phyloP scores from a whole-genome alignment of 768 basidiomycete genomes.

The Strobilomyces confusus region DNA sequence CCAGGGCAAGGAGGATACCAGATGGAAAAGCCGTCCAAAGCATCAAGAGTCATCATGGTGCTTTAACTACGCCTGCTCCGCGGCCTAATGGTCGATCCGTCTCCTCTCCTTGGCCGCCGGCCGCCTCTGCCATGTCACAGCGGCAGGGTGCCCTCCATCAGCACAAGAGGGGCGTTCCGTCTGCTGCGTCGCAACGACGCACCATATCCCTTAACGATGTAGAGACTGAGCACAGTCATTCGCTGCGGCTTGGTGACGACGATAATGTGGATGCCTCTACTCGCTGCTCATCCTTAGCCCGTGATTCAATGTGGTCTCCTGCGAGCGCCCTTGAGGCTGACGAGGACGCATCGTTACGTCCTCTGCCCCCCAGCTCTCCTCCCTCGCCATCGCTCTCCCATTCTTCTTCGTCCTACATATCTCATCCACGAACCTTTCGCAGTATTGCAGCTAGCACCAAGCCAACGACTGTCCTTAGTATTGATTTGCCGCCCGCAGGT shows the following conservation, averaged over 20 bases:
- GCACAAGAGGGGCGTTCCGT: conserved; percentile 19
- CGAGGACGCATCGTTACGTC: conserved; percentile 90
- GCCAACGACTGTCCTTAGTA: conserved; percentile 89
- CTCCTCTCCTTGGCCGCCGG: conserved; percentile 29
- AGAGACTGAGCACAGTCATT: conserved; percentile 40
- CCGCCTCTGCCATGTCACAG: conserved; percentile 17
- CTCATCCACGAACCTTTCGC: conserved; percentile 75
- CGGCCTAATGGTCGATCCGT: conserved; percentile 26
- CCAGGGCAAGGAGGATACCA: conserved; percentile 48
- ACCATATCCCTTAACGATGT: conserved; percentile 65
- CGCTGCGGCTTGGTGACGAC: conserved; percentile 33
- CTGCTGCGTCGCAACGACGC: conserved; percentile 39
- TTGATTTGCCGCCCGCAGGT: conserved; percentile 75
- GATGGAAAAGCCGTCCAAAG: conserved; percentile 25
- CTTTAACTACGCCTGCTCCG: conserved; percentile 9
- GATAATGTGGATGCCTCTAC: conserved; percentile 46
- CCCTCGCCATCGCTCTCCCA: conserved; percentile 84
- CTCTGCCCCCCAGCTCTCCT: conserved; percentile 83
- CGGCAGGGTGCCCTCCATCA: conserved; percentile 19
- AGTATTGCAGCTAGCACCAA: conserved; percentile 88
- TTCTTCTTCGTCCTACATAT: conserved; percentile 80
- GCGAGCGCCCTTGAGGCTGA: conserved; percentile 78
- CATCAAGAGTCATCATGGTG: conserved; percentile 15
- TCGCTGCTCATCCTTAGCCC: conserved; percentile 56
- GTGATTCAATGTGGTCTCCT: conserved; percentile 79